phyloP scores from a whole-genome alignment of 75 land plant genomes.

The Azolla pinnata region DNA sequence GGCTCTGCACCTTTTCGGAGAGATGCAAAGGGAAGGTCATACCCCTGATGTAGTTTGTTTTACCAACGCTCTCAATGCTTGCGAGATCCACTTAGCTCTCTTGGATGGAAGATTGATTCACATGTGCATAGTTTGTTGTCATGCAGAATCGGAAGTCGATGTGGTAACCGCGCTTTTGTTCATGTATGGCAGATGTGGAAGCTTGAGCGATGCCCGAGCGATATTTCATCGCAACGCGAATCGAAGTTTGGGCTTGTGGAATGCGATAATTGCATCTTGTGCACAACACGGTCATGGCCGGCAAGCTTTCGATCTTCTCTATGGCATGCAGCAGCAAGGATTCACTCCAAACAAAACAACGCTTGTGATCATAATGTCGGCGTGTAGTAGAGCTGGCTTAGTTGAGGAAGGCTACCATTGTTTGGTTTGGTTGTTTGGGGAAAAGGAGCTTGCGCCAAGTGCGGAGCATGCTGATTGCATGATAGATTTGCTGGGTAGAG shows the following conservation, averaged over 20 bases:
- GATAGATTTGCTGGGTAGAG: constrained; percentile 34
- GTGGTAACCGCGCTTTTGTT: constrained; percentile 27
- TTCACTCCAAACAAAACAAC: constrained; percentile 30
- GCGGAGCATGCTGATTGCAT: constrained; percentile 34
- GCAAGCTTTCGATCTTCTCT: constrained; percentile 19
- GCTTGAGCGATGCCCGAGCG: constrained; percentile 12
- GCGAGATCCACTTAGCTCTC: constrained; percentile 27
- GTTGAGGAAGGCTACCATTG: constrained; percentile 24
- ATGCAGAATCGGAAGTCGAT: not conserved
- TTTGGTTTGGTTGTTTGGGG: constrained; percentile 17
- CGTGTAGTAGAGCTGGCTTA: constrained; percentile 36
- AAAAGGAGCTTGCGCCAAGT: constrained; percentile 16
- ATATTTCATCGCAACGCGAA: constrained; percentile 21
- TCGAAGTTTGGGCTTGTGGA: constrained; percentile 29
- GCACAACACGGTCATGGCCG: constrained; percentile 32
- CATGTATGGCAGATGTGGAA: constrained; percentile 37
- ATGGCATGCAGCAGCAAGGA: constrained; percentile 21
- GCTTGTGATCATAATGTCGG: constrained; percentile 28
- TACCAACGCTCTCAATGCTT: constrained; percentile 31
- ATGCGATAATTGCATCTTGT: constrained; percentile 24
- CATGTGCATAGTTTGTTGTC: not conserved
- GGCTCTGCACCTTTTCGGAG: constrained; percentile 26
- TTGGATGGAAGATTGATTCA: constrained; percentile 20
- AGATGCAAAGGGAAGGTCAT: constrained; percentile 34
- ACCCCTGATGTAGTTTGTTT: constrained; percentile 31